These are phyloP conservation scores for Penicillium sp. DNA, from an alignment of 2,329 filamentous ascomycete genomes.

Conservation along the genomic window DNA sequence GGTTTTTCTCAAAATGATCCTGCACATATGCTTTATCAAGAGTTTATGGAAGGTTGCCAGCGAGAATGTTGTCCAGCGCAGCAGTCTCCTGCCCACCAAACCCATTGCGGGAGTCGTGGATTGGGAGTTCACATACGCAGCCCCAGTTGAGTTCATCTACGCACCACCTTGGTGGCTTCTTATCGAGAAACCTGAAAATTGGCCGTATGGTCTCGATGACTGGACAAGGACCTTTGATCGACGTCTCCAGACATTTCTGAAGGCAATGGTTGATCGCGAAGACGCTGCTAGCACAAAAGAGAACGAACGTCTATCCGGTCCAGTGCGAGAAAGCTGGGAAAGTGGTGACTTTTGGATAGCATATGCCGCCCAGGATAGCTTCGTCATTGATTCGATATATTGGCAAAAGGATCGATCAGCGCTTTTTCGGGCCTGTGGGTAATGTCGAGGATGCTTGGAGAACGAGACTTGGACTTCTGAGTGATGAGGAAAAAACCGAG, in stretches of 20 bases:
- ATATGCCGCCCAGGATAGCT: slow-evolving; percentile 7
- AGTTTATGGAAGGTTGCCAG: no score
- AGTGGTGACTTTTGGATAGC: slow-evolving; percentile 8
- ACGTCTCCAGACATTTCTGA: neutral
- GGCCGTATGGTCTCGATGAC: slow-evolving; percentile 15
- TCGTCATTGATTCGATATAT: slow-evolving; percentile 7
- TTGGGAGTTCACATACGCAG: slow-evolving; percentile 22
- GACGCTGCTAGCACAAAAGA: slow-evolving; percentile 5
- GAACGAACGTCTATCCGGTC: slow-evolving; percentile 8
- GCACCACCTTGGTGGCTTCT: slow-evolving; percentile 22
- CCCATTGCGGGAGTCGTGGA: slow-evolving; percentile 21
- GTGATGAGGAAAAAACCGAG: neutral
- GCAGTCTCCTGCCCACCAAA: neutral
- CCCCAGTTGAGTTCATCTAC: slow-evolving; percentile 7
- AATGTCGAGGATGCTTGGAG: neutral
- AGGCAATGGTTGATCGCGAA: slow-evolving; percentile 6
- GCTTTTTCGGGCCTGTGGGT: neutral
- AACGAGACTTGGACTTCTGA: neutral
- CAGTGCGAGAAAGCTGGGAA: slow-evolving; percentile 8
- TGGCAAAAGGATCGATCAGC: neutral
- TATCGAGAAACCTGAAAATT: slow-evolving; percentile 20
- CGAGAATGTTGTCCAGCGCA: no score
- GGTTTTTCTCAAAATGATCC: no score
- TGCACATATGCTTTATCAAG: no score
- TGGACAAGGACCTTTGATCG: slow-evolving; percentile 15